Evolutionary conservation across 2,329 filamentous ascomycete genomes (phyloP).

Genomic region (Sporothrix schenckii): DNA sequence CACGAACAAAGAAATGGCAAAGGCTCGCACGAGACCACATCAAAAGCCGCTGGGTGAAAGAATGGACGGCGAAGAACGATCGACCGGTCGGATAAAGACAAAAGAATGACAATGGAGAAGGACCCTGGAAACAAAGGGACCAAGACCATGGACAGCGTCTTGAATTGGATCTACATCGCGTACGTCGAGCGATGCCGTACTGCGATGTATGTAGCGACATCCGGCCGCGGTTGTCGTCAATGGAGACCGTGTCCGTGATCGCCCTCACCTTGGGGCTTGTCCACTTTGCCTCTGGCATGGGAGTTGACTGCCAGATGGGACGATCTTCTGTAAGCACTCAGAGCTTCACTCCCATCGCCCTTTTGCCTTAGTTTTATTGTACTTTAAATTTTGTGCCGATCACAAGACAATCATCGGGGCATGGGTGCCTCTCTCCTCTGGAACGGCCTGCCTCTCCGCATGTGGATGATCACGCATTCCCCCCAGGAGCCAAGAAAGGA

Average conservation of each 20-base stretch:
- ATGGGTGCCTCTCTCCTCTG: neutral
- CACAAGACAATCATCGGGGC: neutral
- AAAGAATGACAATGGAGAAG: constrained; percentile 5
- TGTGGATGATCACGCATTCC: neutral
- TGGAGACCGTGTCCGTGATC: neutral
- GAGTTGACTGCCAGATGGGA: neutral
- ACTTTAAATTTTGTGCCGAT: constrained; percentile 22
- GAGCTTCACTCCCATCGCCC: neutral
- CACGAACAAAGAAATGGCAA: neutral
- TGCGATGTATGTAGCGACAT: too few species aligned
- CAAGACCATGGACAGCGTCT: neutral
- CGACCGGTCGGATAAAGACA: neutral
- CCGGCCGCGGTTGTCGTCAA: constrained; percentile 2
- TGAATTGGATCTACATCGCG: too few species aligned
- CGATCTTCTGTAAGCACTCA: neutral
- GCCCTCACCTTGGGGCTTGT: neutral
- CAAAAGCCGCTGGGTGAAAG: neutral
- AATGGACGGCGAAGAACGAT: neutral
- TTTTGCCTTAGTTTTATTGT: neutral
- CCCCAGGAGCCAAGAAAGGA: neutral
- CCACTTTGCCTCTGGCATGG: constrained; percentile 1
- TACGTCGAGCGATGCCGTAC: too few species aligned
- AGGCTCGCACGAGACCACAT: neutral
- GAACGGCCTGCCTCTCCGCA: constrained; percentile 1
- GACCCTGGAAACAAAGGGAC: constrained; percentile 12